A percentile compares a stretch with the other conserved stretches of the same genome.
phyloP scores from a whole-genome alignment of 306 rosid genomes.

The Quercus dentata region DNA sequence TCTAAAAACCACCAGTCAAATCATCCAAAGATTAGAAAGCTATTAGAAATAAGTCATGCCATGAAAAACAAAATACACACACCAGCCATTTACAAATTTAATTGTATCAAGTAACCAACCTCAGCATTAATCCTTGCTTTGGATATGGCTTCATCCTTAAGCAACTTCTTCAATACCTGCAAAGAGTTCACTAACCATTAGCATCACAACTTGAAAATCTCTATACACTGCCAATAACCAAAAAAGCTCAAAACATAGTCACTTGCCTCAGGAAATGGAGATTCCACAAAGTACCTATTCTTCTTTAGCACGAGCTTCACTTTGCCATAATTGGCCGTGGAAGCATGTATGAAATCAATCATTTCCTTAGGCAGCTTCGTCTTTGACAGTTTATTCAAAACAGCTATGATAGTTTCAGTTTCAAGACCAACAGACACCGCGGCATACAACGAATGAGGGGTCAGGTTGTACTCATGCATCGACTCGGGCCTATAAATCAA shows the following conservation, averaged over 20 bases:
- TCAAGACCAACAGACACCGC: slow-evolving; percentile 95
- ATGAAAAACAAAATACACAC: slow-evolving; percentile 3
- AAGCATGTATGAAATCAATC: slow-evolving; percentile 77
- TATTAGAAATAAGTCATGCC: background rate
- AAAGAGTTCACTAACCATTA: slow-evolving; percentile 13
- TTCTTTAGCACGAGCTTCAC: slow-evolving; percentile 96
- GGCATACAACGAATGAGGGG: slow-evolving; percentile 90
- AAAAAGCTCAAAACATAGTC: background rate
- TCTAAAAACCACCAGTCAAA: background rate
- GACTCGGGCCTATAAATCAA: slow-evolving; percentile 78
- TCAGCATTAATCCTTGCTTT: slow-evolving; percentile 70
- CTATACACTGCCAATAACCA: slow-evolving; percentile 1
- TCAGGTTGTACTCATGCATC: slow-evolving; percentile 92
- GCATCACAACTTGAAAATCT: slow-evolving; percentile 13
- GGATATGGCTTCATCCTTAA: slow-evolving; percentile 67
- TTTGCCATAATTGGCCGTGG: slow-evolving; percentile 93
- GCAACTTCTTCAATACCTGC: slow-evolving; percentile 90
- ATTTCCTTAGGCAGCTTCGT: slow-evolving; percentile 96
- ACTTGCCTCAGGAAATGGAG: slow-evolving; percentile 85
- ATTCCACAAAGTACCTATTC: slow-evolving; percentile 82
- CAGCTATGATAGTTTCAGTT: slow-evolving; percentile 76
- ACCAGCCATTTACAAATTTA: background rate
- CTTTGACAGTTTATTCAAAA: slow-evolving; percentile 82
- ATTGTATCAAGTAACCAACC: slow-evolving; percentile 40
- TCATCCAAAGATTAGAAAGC: background rate